Percentiles rank a stretch among this genome's conserved stretches.
These are phyloP conservation scores for Penicillium vulpinum DNA, from an alignment of 2,329 filamentous ascomycete species.

Conservation along the genomic window DNA sequence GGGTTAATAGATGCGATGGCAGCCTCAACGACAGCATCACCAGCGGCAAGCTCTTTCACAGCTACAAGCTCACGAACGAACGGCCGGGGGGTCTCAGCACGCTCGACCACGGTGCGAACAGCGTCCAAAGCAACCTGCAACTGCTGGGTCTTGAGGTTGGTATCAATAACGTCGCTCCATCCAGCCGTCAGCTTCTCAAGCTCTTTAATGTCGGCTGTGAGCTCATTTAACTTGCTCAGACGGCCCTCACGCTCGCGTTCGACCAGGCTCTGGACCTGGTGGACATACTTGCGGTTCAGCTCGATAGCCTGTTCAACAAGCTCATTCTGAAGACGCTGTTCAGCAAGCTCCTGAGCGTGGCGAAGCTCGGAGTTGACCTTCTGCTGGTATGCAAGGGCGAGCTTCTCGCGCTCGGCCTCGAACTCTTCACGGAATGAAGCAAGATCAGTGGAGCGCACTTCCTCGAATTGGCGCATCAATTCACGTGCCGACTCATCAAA, in stretches of 20 bases:
- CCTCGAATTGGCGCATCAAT: conserved; percentile 83
- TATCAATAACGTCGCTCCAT: conserved; percentile 88
- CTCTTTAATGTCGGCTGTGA: conserved; percentile 74
- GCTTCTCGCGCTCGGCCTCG: conserved; percentile 77
- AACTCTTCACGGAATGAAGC: conserved; percentile 83
- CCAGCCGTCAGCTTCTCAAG: conserved; percentile 83
- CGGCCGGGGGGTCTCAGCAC: conserved; percentile 70
- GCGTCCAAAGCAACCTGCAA: conserved; percentile 94
- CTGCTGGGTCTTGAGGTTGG: conserved; percentile 91
- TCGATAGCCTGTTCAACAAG: conserved; percentile 87
- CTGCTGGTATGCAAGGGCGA: conserved; percentile 75
- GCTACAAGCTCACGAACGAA: conserved; percentile 93
- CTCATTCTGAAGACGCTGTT: conserved; percentile 79
- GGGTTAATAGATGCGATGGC: conserved; percentile 98
- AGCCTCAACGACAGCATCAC: conserved; percentile 83
- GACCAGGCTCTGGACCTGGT: conserved; percentile 75
- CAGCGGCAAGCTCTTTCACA: conserved; percentile 83
- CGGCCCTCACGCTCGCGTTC: conserved; percentile 86
- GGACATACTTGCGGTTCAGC: conserved; percentile 80
- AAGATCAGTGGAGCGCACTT: conserved; percentile 78
- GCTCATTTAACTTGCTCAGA: conserved; percentile 78
- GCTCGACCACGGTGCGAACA: conserved; percentile 79
- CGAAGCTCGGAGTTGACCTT: conserved; percentile 77
- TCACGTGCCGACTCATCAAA: conserved; percentile 87
- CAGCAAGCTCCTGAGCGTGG: conserved; percentile 74